Evolutionary conservation across 257 asterid species (phyloP).

Genomic region (Osmanthus fragrans): DNA sequence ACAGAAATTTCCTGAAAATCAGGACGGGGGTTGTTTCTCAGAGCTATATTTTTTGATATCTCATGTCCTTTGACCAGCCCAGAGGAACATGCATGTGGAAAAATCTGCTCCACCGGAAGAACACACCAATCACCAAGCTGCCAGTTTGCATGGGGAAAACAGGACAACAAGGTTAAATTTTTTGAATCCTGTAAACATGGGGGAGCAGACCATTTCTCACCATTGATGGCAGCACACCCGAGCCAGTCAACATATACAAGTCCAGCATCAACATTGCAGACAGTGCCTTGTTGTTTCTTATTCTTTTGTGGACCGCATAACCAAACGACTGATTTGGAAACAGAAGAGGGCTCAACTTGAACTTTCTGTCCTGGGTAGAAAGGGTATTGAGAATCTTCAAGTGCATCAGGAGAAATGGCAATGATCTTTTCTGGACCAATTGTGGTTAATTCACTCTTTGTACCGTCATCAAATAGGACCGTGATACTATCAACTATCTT

Average conservation of each 20-base stretch:
- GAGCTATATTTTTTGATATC: constrained; percentile 17
- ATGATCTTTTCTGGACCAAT: constrained; percentile 56
- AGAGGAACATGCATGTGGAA: constrained; percentile 24
- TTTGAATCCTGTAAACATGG: constrained; percentile 48
- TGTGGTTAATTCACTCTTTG: constrained; percentile 43
- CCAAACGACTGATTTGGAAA: constrained; percentile 57
- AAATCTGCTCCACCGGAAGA: constrained; percentile 34
- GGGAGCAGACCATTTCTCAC: constrained; percentile 48
- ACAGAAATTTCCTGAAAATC: constrained; percentile 49
- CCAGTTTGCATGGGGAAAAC: constrained; percentile 64
- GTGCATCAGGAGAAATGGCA: constrained; percentile 55
- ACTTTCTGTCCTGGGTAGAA: constrained; percentile 90
- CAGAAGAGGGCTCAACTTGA: constrained; percentile 46
- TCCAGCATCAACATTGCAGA: constrained; percentile 69
- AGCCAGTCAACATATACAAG: constrained; percentile 73
- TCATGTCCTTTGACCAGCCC: constrained; percentile 26
- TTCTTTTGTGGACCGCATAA: constrained; percentile 54
- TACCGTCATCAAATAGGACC: constrained; percentile 76
- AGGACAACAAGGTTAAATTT: constrained; percentile 56
- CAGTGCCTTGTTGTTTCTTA: constrained; percentile 53
- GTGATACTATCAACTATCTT: constrained; percentile 57
- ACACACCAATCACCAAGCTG: constrained; percentile 92
- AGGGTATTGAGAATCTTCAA: constrained; percentile 79
- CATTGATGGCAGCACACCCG: constrained; percentile 42
- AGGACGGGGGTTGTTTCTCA: constrained; percentile 24